phyloP scores from a whole-genome alignment of 352 stramenopile genomes.

The Globisporangium nagaii region DNA sequence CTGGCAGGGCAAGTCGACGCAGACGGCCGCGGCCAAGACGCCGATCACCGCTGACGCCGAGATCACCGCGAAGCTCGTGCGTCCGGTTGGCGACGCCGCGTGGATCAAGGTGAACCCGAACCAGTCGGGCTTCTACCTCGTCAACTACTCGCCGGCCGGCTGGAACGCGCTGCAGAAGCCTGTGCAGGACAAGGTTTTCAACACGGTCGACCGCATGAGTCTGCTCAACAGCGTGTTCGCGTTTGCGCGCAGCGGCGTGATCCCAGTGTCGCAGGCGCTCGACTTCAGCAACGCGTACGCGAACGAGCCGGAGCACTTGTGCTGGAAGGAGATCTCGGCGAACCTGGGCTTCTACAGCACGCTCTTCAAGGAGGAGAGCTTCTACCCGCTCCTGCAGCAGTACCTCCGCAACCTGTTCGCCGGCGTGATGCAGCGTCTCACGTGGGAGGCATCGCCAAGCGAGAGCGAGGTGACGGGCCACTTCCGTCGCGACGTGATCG shows the following conservation, averaged over 20 bases:
- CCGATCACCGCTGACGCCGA: slow-evolving; percentile 1
- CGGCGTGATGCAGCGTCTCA: slow-evolving; percentile 44
- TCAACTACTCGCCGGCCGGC: slow-evolving; percentile 88
- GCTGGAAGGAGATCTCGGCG: slow-evolving; percentile 74
- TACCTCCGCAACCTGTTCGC: slow-evolving; percentile 64
- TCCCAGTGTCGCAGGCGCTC: slow-evolving; percentile 48
- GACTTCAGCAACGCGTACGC: slow-evolving; percentile 64
- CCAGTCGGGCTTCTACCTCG: slow-evolving; percentile 94
- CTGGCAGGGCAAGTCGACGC: slow-evolving; percentile 25
- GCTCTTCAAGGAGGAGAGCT: slow-evolving; percentile 54
- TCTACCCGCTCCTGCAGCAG: slow-evolving; percentile 51
- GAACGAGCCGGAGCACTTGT: slow-evolving; percentile 58
- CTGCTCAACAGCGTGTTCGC: slow-evolving; percentile 92
- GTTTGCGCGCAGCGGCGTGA: slow-evolving; percentile 70
- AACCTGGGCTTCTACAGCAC: slow-evolving; percentile 58
- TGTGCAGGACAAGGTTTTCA: slow-evolving; percentile 51
- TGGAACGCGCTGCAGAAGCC: slow-evolving; percentile 75
- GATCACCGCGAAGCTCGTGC: slow-evolving; percentile 11
- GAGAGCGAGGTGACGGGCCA: slow-evolving; percentile 47
- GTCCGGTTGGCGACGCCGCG: slow-evolving; percentile 19
- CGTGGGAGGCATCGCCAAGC: slow-evolving; percentile 30
- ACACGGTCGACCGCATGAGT: slow-evolving; percentile 88
- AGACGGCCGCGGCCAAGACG: neutral
- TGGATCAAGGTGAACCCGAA: slow-evolving; percentile 97
- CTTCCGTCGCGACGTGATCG: slow-evolving; percentile 69